Evolutionary conservation across 148 eudicot genomes (phyloP).

Genomic region (Suaeda aralocaspica): DNA sequence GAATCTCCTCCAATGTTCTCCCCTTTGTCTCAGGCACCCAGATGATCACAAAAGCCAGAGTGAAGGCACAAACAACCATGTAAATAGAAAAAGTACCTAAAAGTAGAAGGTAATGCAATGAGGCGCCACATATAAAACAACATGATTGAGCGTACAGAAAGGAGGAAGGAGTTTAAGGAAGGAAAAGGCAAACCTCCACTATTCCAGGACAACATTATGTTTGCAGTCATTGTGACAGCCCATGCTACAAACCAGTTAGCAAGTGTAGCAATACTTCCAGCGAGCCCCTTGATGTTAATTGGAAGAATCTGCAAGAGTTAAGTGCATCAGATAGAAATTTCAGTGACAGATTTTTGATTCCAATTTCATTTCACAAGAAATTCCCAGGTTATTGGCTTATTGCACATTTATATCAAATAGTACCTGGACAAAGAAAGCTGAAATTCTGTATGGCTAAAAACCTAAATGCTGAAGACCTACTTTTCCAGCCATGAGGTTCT

Average conservation of each 20-base stretch:
- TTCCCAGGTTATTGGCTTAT: neutral
- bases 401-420: neutral
- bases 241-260: slow-evolving; percentile 66
- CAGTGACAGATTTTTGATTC: no score
- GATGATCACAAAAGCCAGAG: slow-evolving; percentile 43
- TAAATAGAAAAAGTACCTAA: slow-evolving; percentile 66
- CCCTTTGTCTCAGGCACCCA: slow-evolving; percentile 91
- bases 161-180: neutral
- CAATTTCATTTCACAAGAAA: neutral
- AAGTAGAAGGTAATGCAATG: neutral
- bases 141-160: neutral
- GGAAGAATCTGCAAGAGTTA: slow-evolving; percentile 74
- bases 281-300: slow-evolving; percentile 61
- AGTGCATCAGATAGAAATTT: neutral
- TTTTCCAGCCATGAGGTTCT: no score
- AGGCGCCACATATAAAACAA: neutral
- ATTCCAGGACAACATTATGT: slow-evolving; percentile 64
- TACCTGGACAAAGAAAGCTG: no score
- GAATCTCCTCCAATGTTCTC: slow-evolving; percentile 74
- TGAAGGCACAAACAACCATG: slow-evolving; percentile 45
- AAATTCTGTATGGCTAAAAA: no score
- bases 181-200: slow-evolving; percentile 47
- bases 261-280: slow-evolving; percentile 78
- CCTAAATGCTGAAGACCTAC: no score
- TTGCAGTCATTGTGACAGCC: slow-evolving; percentile 66